These are phyloP conservation scores for Irpex sp. DNA, from an alignment of 1,284 basidiomycete genomes.

Conservation along the genomic window DNA sequence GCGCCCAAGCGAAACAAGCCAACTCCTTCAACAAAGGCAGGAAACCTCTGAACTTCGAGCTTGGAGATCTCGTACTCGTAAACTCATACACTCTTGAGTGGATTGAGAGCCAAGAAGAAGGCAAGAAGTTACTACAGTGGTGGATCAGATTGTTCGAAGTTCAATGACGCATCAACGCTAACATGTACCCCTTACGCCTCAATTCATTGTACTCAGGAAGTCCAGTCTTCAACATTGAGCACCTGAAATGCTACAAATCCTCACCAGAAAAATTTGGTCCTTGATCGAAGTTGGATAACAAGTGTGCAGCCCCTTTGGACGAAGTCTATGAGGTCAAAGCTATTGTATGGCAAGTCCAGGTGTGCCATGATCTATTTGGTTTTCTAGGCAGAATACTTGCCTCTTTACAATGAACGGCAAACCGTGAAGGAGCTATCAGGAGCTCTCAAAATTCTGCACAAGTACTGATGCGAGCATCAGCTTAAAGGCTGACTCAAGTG, in stretches of 20 bases:
- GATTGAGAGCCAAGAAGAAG: conserved; percentile 23
- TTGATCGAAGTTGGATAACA: conserved; percentile 7
- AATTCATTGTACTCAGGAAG: conserved; percentile 24
- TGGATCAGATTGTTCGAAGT: background rate
- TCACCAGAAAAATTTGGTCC: conserved; percentile 13
- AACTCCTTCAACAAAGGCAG: conserved; percentile 6
- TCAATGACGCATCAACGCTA: conserved; percentile 24
- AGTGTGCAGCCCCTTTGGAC: conserved; percentile 4
- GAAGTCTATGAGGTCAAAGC: conserved; percentile 18
- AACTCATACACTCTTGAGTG: conserved; percentile 29
- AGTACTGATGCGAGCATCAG: too few species aligned
- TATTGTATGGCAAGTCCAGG: conserved; percentile 11
- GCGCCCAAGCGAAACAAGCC: conserved; percentile 13
- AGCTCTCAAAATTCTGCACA: too few species aligned
- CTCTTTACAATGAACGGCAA: background rate
- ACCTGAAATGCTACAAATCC: conserved; percentile 21
- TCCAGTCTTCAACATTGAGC: conserved; percentile 28
- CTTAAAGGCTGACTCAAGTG: too few species aligned
- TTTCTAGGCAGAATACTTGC: conserved; percentile 21
- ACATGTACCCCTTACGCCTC: conserved; percentile 26
- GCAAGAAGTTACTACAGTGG: conserved; percentile 27
- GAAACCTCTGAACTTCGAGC: background rate
- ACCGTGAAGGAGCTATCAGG: background rate
- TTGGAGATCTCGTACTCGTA: conserved; percentile 26
- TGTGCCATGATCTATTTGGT: conserved; percentile 8